Percentiles rank a stretch among this genome's conserved stretches.
These are phyloP conservation scores for Helminthosporium solani DNA, from an alignment of 2,329 filamentous ascomycete genomes.

Conservation along the genomic window DNA sequence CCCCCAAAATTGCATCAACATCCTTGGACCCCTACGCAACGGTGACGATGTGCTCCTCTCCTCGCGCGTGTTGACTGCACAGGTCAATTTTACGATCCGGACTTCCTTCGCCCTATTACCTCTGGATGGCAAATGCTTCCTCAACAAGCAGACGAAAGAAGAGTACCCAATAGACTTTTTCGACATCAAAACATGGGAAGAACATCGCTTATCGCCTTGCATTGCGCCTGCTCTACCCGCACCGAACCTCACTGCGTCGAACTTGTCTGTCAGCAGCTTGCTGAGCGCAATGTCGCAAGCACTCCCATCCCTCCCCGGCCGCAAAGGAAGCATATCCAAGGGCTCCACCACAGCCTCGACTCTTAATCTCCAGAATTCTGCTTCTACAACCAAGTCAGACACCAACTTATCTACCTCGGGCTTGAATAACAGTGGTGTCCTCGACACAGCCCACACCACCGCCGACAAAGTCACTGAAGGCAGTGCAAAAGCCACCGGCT, in stretches of 20 bases:
- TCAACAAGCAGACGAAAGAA: constrained; percentile 78
- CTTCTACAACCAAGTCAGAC: constrained; percentile 6
- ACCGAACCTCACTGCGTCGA: constrained; percentile 39
- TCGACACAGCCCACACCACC: constrained; percentile 27
- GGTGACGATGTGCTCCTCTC: constrained; percentile 91
- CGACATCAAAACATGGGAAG: constrained; percentile 74
- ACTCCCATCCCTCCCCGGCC: constrained; percentile 41
- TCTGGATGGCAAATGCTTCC: constrained; percentile 82
- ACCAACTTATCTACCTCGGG: constrained; percentile 9
- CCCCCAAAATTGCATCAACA: constrained; percentile 85
- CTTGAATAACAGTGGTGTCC: constrained; percentile 5
- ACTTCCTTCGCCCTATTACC: constrained; percentile 84
- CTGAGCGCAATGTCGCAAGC: constrained; percentile 52
- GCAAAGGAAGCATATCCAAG: constrained; percentile 39
- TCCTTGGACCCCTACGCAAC: constrained; percentile 83
- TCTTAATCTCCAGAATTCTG: constrained; percentile 1
- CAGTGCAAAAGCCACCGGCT: constrained; percentile 31
- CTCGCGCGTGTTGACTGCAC: constrained; percentile 83
- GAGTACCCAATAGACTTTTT: constrained; percentile 84
- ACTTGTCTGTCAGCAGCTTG: constrained; percentile 46
- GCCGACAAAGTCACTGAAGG: constrained; percentile 30
- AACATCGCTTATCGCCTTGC: constrained; percentile 75
- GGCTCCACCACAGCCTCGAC: constrained; percentile 34
- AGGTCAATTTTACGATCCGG: constrained; percentile 89
- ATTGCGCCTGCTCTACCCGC: constrained; percentile 67